Evolutionary conservation across 345 rosid genomes (phyloP), one percentile per base, ranked within the genome.

Genomic region (Noccaea bulbosa): DNA sequence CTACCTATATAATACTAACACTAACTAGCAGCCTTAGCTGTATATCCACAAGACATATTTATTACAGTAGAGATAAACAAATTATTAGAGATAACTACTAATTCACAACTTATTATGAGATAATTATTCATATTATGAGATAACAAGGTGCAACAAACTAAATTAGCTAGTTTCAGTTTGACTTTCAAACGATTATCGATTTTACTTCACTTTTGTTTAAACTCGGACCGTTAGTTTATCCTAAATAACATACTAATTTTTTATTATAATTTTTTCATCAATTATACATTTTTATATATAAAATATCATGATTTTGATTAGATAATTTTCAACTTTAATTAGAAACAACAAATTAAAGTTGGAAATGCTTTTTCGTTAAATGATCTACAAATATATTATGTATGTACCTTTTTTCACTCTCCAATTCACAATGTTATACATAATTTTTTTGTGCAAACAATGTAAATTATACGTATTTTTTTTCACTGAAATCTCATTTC

Each of bases 21-120:
- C 46, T 54, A 50, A 65, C 46, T 65, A 47, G 72, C 77, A 73
- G 66, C 67, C 67, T 66, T 73, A 73, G 62, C 78, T 74, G 78
- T 74, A 67, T 16, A 34, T 73, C 46, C 61, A 34, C 35, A 24
- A 66, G 39, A 66, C 46, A 40, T 1, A 32, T 17, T 58, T 57
- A 72, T 72, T 72, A 73, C 27, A 15, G 37, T 7, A 56, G 38
- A 48, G 51, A 56, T 14, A 32, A 41, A 49, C 14, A 55, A n/a
- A 45, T 2, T 34, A 55, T 55, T 55, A 35, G 7, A 9, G 10
- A 16, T 9, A 37, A 35, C 14, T 17, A 56, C 22, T 37, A 17
- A 17, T 17, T 17, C 20, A 17, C 20, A 17, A 17, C 20, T 17
- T 17, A 17, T 17, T 17, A 0, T n/a, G 61, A 56, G 4, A 56